Base-by-base conservation (phyloP, 225 moss, liverwort and hornwort genomes). In the Marchantia paleacea region DNA sequence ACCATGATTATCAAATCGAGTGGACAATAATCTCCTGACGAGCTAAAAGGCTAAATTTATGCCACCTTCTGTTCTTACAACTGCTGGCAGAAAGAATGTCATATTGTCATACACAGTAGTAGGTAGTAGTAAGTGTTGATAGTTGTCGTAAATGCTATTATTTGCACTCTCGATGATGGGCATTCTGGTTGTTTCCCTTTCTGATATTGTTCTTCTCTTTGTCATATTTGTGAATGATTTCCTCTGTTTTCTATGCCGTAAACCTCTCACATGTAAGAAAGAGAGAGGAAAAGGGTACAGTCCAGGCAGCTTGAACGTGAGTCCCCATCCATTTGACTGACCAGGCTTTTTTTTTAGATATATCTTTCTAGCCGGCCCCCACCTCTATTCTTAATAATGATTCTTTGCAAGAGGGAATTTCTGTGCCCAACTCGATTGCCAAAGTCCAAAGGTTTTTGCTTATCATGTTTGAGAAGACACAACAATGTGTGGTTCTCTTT, bases 21-120 rank as follows among this genome's bases (percentile, higher is more conserved):
- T 63, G 63, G 63, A 63, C 63, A 63, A 63, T 63, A 63, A 63
- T 63, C 63, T 63, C 63, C 63, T 63, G 63, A 63, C 63, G 10
- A 8, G 15, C 63, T 2, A 63, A 63, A 63, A 63, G 63, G 63
- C 63, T 63, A 63, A 63, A 63, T 63, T 63, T 9, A 24, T 15
- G 63, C 63, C 63, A n/a, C 24, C n/a, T 63, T 63, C 63, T 63
- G 3, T 63, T 63, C 63, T 63, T 63, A 19, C 63, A 63, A 10
- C 55, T 9, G 20, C 20, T 63, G n/a, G 63, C 63, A 63, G 63
- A 24, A 63, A 63, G n/a, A 63, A 63, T 63, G 63, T 63, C 63
- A 63, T 63, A 63, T 39, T 15, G 63, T 63, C 55, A 55, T 55
- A 1, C 18, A 12, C 55, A 12, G 12, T 63, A 63, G 63, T 63